A percentile compares a stretch with the other conserved stretches of the same genome.
These are phyloP conservation scores for Xylaria sp. DNA, from an alignment of 2,329 filamentous ascomycete species.

Conservation along the genomic window DNA sequence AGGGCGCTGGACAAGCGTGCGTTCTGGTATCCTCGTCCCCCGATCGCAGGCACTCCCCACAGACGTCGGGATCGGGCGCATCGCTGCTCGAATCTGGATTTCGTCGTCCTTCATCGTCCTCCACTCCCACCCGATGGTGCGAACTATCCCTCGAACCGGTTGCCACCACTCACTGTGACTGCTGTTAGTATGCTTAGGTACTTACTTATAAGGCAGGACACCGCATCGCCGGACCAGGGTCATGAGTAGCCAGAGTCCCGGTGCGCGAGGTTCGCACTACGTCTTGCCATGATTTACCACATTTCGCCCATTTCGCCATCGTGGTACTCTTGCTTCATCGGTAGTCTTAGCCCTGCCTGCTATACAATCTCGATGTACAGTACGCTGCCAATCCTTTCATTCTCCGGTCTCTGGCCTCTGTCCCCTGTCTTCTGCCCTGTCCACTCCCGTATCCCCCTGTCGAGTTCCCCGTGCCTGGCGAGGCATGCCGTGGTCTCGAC, in stretches of 20 bases:
- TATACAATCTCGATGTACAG: conserved; percentile 10
- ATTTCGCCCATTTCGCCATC: no score
- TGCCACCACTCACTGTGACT: conserved; percentile 3
- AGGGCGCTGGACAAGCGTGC: no score
- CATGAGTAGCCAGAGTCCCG: conserved; percentile 14
- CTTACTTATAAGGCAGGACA: no score
- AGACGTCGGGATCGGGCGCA: conserved; percentile 31
- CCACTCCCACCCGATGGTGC: background rate
- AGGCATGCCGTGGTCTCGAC: conserved; percentile 1
- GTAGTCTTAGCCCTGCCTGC: no score
- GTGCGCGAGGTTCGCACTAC: conserved; percentile 16
- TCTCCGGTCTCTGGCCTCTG: background rate
- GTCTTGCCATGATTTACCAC: background rate
- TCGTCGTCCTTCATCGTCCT: background rate
- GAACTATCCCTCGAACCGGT: background rate
- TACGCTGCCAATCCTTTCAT: background rate
- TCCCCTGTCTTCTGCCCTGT: background rate
- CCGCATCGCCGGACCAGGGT: background rate
- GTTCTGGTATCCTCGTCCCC: no score
- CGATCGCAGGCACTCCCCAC: conserved; percentile 23
- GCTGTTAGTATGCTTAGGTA: no score
- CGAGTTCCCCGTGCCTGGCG: background rate
- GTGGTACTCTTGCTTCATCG: background rate
- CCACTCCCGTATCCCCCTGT: background rate
- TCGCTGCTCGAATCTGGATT: conserved; percentile 23